phyloP scores from a whole-genome alignment of 352 stramenopile genomes.

The Globisporangium cylindrosporum region DNA sequence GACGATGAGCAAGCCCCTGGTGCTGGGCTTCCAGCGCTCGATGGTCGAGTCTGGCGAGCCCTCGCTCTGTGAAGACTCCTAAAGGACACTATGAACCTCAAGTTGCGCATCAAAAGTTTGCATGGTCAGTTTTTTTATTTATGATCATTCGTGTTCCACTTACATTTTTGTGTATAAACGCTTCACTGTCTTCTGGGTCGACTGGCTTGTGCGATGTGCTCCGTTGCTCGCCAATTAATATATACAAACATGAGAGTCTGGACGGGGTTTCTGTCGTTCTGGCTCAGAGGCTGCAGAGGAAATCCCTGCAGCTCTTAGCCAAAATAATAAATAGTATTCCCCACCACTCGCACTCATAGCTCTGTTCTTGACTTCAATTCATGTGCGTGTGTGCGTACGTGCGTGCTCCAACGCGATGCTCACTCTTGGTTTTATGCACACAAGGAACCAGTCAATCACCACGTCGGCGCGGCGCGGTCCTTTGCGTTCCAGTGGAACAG shows the following conservation, averaged over 20 bases:
- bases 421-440: not conserved
- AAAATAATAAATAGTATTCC: not conserved
- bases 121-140: not conserved
- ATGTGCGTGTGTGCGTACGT: not conserved
- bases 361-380: not conserved
- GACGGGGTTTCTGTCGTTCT: not conserved
- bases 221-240: not conserved
- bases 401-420: not conserved
- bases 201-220: not conserved
- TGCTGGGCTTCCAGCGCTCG: conserved; percentile 39
- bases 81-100: not conserved
- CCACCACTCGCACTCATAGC: not conserved
- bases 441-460: conserved; percentile 18
- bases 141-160: not conserved
- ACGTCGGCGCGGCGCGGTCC: conserved; percentile 42
- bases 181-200: not conserved
- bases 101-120: not conserved
- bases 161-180: not conserved
- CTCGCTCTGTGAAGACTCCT: not conserved
- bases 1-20: conserved; percentile 30
- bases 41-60: conserved; percentile 25
- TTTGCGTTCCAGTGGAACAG: conserved; percentile 85
- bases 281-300: not conserved
- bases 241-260: not conserved
- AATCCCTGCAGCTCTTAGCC: not conserved